phyloP scores from a whole-genome alignment of 23 red algal species.

The Agarophyton chilense region DNA sequence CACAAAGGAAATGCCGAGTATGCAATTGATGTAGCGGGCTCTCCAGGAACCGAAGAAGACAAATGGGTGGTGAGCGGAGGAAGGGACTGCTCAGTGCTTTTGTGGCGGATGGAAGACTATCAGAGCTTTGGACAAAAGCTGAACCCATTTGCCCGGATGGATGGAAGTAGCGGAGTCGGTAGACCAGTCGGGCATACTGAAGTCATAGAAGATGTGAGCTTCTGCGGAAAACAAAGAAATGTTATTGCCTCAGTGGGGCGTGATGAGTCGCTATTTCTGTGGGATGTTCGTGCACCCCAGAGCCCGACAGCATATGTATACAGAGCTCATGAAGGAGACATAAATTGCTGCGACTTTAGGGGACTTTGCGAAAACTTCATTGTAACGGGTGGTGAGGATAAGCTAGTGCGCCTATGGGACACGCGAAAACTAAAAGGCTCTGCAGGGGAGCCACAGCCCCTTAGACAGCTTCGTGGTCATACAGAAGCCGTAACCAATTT shows the following conservation, averaged over 20 bases:
- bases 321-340: constrained; percentile 72
- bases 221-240: constrained; percentile 43
- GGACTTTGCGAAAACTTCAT: constrained; percentile 58
- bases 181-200: constrained; percentile 61
- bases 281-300: constrained; percentile 59
- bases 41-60: constrained; percentile 6
- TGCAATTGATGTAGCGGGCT: constrained; percentile 60
- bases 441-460: constrained; percentile 17
- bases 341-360: constrained; percentile 81
- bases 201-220: constrained; percentile 83
- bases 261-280: constrained; percentile 60
- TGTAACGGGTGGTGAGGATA: constrained; percentile 78
- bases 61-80: constrained; percentile 74
- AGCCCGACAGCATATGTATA: constrained; percentile 46
- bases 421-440: constrained; percentile 55
- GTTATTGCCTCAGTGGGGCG: constrained; percentile 62
- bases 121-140: constrained; percentile 31
- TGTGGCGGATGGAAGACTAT: constrained; percentile 76
- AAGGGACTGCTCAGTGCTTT: constrained; percentile 58
- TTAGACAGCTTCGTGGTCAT: constrained; percentile 55
- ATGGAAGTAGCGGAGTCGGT: constrained; percentile 1
- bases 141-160: constrained; percentile 17
- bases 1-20: constrained; percentile 72
- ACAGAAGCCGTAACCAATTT: constrained; percentile 67
- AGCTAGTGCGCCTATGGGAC: constrained; percentile 78